Evolutionary conservation across 768 basidiomycete genomes (phyloP), one percentile per base, ranked within the genome.

Genomic region (Lactarius hatsudake): DNA sequence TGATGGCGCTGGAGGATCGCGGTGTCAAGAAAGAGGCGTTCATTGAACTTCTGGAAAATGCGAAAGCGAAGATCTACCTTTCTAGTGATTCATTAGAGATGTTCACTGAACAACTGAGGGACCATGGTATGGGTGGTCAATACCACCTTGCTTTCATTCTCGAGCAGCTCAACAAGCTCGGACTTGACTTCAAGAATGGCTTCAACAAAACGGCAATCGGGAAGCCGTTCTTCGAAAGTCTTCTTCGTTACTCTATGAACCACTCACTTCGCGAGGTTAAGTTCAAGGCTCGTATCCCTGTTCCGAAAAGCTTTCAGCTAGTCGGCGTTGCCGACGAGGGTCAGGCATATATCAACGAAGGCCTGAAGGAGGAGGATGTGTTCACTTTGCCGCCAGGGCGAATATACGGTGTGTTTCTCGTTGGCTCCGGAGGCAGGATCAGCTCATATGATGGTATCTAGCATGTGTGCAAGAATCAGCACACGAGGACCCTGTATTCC

Each of bases 271-370:
- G 91, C 5, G 85, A 86, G 54, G 86, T 94, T 71, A 94, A 94
- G 72, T 86, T 89, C 71, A 79, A 81, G 45, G 93, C 93, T 0
- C 81, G 91, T 12, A 90, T 96, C 30, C 85, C 82, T 4, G 82
- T 96, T 8, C 87, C 87, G 0, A 76, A 86, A 0, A 87, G 87
- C 65, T 86, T 86, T 65, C 80, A 87, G 34, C 80, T 96, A 0
- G 89, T 93, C 12, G 93, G 94, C 0, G 84, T 94, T 6, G 89
- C 91, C 2, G 93, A 96, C 72, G 91, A 94, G 76, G 91, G 91
- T 9, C 42, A 4, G 23, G 65, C 65, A 4, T 66, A 66, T 17
- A 62, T 66, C 3, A 26, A 62, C 2, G 71, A 66, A 26, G 70
- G 68, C 13, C 26, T 13, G 20, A 38, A 34, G 1, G 38, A 65